Conservation (phyloP, 2,329 filamentous ascomycete genomes). For the Berkeleyomyces basicola region DNA sequence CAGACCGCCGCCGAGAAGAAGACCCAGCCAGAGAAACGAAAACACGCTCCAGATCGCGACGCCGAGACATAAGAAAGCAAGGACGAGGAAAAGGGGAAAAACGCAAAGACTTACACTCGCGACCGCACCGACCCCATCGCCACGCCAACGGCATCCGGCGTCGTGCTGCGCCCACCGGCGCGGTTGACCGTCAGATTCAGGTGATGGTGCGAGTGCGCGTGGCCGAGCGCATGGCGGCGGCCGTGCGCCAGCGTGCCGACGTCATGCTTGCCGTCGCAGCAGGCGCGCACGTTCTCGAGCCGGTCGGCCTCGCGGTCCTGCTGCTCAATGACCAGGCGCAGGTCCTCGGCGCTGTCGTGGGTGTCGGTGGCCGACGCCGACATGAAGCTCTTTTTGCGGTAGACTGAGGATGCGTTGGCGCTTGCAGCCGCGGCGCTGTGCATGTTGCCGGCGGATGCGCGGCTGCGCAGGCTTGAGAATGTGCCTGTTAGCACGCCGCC, state of each 20-base stretch:
- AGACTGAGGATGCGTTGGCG: neutral
- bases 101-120: neutral
- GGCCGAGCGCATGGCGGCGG: slow-evolving; percentile 1
- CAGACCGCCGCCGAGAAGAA: neutral
- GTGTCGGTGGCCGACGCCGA: slow-evolving; percentile 38
- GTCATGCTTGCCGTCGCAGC: slow-evolving; percentile 90
- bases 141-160: neutral
- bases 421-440: neutral
- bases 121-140: slow-evolving; percentile 2
- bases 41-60: neutral
- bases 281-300: slow-evolving; percentile 89
- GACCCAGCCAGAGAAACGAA: neutral
- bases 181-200: neutral
- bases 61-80: neutral
- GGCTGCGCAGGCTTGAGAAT: slow-evolving; percentile 37
- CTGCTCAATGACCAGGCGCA: slow-evolving; percentile 61
- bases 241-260: slow-evolving; percentile 36
- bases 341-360: slow-evolving; percentile 67
- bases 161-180: neutral
- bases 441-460: slow-evolving; percentile 21
- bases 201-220: slow-evolving; percentile 5
- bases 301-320: slow-evolving; percentile 62
- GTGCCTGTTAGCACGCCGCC: slow-evolving; percentile 33
- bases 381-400: slow-evolving; percentile 12
- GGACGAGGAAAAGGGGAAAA: neutral